phyloP scores from a whole-genome alignment of 208 protist genomes.

The Wallacemonas sp. region DNA sequence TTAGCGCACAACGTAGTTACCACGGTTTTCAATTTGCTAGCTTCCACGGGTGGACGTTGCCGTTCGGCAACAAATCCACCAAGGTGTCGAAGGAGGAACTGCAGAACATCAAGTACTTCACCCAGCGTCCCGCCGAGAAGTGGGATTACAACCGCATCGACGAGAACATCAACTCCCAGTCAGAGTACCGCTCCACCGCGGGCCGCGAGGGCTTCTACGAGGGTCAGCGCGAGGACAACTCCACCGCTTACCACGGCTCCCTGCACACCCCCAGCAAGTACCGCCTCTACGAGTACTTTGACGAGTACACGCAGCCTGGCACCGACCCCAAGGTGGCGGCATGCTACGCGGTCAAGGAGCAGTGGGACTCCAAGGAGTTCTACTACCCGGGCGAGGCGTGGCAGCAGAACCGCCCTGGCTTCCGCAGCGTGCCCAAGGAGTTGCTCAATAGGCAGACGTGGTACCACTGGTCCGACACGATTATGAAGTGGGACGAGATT shows the following conservation, averaged over 20 bases:
- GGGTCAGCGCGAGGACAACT: slow-evolving; percentile 81
- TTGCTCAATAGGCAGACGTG: slow-evolving; percentile 86
- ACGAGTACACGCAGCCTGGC: slow-evolving; percentile 89
- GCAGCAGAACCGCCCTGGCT: slow-evolving; percentile 82
- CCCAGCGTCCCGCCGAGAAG: slow-evolving; percentile 60
- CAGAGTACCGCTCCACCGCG: slow-evolving; percentile 69
- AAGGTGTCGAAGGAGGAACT: slow-evolving; percentile 78
- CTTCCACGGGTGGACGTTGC: slow-evolving; percentile 81
- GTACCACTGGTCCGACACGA: slow-evolving; percentile 90
- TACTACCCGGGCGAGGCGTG: slow-evolving; percentile 91
- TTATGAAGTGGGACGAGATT: slow-evolving; percentile 87
- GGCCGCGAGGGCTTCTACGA: slow-evolving; percentile 74
- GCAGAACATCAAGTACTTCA: slow-evolving; percentile 68
- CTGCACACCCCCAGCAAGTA: slow-evolving; percentile 83
- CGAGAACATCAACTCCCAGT: slow-evolving; percentile 88
- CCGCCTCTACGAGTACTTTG: slow-evolving; percentile 89
- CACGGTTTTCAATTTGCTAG: slow-evolving; percentile 80
- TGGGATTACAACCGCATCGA: slow-evolving; percentile 90
- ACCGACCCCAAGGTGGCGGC: slow-evolving; percentile 76
- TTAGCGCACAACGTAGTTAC: slow-evolving; percentile 33
- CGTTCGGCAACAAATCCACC: slow-evolving; percentile 51
- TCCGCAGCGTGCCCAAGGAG: slow-evolving; percentile 87
- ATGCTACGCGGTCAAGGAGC: slow-evolving; percentile 80
- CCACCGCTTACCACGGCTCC: slow-evolving; percentile 58
- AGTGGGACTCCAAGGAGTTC: slow-evolving; percentile 88